Conservation (phyloP, 805 yeast species). For the Deakozyma indianensis region DNA sequence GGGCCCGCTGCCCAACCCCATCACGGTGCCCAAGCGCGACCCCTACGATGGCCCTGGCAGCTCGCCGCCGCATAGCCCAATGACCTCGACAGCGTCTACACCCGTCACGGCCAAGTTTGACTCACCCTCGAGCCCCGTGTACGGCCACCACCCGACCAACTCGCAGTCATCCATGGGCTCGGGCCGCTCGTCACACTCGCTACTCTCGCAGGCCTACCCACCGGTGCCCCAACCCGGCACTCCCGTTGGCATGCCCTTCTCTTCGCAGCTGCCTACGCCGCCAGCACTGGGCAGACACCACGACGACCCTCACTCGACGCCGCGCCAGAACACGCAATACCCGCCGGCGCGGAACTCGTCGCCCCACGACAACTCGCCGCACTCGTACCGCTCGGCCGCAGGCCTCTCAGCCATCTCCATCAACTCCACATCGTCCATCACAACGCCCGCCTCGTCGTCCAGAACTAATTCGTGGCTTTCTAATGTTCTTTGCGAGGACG, state of each 20-base stretch:
- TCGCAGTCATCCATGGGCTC: conserved; percentile 3
- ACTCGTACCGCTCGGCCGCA: conserved; percentile 6
- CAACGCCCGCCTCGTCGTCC: conserved; percentile 12
- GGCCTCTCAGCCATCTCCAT: conserved; percentile 5
- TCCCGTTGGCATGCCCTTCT: conserved; percentile 5
- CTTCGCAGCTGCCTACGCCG: neutral
- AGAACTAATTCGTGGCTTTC: conserved; percentile 15
- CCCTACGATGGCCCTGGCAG: conserved; percentile 1
- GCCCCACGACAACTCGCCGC: conserved; percentile 4
- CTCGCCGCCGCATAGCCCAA: conserved; percentile 6
- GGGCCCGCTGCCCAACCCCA: conserved; percentile 7
- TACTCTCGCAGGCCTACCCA: conserved; percentile 5
- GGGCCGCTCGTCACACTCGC: conserved; percentile 1
- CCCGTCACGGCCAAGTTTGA: conserved; percentile 2
- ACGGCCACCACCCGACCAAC: conserved; percentile 4
- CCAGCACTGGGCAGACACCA: conserved; percentile 2
- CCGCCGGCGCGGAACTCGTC: conserved; percentile 6
- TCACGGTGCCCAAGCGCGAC: conserved; percentile 1
- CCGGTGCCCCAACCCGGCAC: conserved; percentile 8
- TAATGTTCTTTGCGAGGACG: conserved; percentile 8
- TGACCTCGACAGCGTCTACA: conserved; percentile 3
- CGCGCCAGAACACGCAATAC: conserved; percentile 2
- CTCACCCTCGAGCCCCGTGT: conserved; percentile 10
- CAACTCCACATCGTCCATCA: conserved; percentile 10
- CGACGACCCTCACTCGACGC: neutral